Evolutionary conservation across 495 filamentous ascomycete species (phyloP).

Genomic region (Parmelia sp.): DNA sequence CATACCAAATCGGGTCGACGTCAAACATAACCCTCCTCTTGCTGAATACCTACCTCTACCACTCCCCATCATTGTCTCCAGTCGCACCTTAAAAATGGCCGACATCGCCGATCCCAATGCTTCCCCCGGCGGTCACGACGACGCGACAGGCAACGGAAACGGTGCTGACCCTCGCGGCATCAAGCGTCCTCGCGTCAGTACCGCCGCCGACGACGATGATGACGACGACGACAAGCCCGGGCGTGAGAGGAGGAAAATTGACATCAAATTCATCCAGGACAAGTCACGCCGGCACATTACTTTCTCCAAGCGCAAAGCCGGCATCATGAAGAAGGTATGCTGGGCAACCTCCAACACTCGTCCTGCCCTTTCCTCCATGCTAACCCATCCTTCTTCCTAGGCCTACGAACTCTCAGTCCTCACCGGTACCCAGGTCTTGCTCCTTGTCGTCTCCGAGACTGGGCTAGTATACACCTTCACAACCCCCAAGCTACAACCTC

Average conservation of each 20-base stretch:
- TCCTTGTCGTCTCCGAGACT: slow-evolving; percentile 97
- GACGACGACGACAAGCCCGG: slow-evolving; percentile 98
- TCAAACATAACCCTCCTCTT: slow-evolving; percentile 10
- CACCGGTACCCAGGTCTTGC: slow-evolving; percentile 94
- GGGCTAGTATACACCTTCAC: slow-evolving; percentile 99
- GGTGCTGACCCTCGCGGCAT: slow-evolving; percentile 67
- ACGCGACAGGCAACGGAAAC: slow-evolving; percentile 48
- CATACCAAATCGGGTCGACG: slow-evolving; percentile 22
- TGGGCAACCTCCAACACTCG: slow-evolving; percentile 5
- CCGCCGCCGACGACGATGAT: slow-evolving; percentile 85
- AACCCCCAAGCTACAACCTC: slow-evolving; percentile 95
- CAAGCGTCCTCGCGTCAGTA: slow-evolving; percentile 80
- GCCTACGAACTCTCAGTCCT: slow-evolving; percentile 97
- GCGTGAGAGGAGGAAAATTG: slow-evolving; percentile 98
- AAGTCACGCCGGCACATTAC: slow-evolving; percentile 99
- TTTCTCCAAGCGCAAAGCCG: slow-evolving; percentile 99
- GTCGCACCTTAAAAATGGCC: slow-evolving; percentile 23
- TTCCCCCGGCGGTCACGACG: slow-evolving; percentile 45
- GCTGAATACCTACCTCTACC: background rate
- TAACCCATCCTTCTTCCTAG: slow-evolving; percentile 39
- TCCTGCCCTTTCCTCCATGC: slow-evolving; percentile 11
- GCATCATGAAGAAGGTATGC: slow-evolving; percentile 99
- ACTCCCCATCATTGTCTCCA: slow-evolving; percentile 11
- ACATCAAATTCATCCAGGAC: slow-evolving; percentile 99
- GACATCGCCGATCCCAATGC: slow-evolving; percentile 31